Evolutionary conservation across 2,329 filamentous ascomycete species (phyloP).

Genomic region (Cladophialophora exuberans): DNA sequence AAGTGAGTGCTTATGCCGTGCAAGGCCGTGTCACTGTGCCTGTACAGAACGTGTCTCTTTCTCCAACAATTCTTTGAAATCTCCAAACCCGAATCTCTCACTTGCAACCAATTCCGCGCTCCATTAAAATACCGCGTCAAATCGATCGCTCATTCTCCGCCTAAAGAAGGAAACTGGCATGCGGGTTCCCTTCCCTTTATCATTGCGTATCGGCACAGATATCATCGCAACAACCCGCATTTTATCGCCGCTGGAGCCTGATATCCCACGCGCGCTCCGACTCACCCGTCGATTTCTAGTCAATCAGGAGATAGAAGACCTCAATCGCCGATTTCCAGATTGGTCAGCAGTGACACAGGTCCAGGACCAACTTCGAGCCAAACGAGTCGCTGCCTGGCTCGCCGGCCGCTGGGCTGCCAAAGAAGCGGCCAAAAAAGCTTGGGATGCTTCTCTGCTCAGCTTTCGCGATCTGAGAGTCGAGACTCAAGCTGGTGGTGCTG

Average conservation of each 20-base stretch:
- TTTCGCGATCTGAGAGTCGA: constrained; percentile 64
- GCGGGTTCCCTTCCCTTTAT: constrained; percentile 59
- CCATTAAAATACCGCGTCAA: too few relatives aligned
- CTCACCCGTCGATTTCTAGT: constrained; percentile 47
- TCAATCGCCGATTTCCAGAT: constrained; percentile 38
- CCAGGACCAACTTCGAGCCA: constrained; percentile 11
- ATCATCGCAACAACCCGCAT: constrained; percentile 74
- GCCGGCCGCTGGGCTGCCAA: constrained; percentile 70
- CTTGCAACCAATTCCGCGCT: too few relatives aligned
- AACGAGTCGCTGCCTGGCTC: constrained; percentile 38
- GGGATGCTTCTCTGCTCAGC: constrained; percentile 60
- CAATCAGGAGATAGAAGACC: constrained; percentile 44
- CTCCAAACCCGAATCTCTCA: too few relatives aligned
- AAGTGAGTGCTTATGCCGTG: too few relatives aligned
- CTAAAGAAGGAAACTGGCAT: constrained; percentile 5
- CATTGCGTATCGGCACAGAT: constrained; percentile 74
- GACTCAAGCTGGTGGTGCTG: constrained; percentile 18
- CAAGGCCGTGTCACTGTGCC: too few relatives aligned
- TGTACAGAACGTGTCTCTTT: too few relatives aligned
- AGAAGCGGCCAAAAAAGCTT: constrained; percentile 75
- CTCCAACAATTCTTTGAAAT: too few relatives aligned
- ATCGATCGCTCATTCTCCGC: neutral
- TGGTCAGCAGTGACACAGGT: constrained; percentile 10
- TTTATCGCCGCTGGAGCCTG: constrained; percentile 55
- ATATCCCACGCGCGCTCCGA: constrained; percentile 35